A percentile compares a stretch with the other conserved stretches of the same genome.
phyloP scores from a whole-genome alignment of 169 alveolate species.

The Plasmodium falciparum region DNA sequence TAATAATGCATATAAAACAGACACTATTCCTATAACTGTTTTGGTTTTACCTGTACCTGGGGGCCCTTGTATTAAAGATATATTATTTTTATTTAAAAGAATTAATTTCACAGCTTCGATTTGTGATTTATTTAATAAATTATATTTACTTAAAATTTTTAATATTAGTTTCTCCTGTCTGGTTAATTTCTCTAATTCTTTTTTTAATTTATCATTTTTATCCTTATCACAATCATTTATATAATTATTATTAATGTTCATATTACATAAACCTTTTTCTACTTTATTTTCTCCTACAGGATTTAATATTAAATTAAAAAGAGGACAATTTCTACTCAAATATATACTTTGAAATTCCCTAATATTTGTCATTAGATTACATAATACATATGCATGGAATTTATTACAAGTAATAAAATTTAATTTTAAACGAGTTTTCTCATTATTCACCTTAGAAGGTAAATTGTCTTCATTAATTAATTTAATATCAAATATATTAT shows the following conservation, averaged over 20 bases:
- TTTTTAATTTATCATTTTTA: background rate
- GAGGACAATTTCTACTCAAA: slow-evolving; percentile 30
- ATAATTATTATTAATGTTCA: background rate
- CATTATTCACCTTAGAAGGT: slow-evolving; percentile 12
- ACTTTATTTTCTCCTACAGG: slow-evolving; percentile 8
- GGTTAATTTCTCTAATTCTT: slow-evolving; percentile 12
- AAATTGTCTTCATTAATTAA: slow-evolving; percentile 65
- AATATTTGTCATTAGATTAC: slow-evolving; percentile 67
- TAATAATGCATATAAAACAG: slow-evolving; percentile 39
- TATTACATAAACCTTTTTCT: slow-evolving; percentile 5
- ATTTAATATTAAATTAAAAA: slow-evolving; percentile 36
- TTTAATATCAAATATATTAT: slow-evolving; percentile 53
- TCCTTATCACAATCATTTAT: background rate
- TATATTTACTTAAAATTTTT: slow-evolving; percentile 13
- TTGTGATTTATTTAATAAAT: slow-evolving; percentile 62
- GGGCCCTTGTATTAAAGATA: slow-evolving; percentile 96
- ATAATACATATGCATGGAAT: slow-evolving; percentile 49
- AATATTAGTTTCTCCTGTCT: slow-evolving; percentile 32
- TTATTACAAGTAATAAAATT: slow-evolving; percentile 45
- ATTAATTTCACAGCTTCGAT: slow-evolving; percentile 73
- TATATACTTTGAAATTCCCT: slow-evolving; percentile 76
- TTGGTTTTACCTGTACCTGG: slow-evolving; percentile 99
- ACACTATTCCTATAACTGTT: slow-evolving; percentile 94
- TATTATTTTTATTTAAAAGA: slow-evolving; percentile 59
- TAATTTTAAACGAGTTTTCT: slow-evolving; percentile 44